Conservation (phyloP, 2,329 filamentous ascomycete species). For the Chrysosporium keratinophilum region DNA sequence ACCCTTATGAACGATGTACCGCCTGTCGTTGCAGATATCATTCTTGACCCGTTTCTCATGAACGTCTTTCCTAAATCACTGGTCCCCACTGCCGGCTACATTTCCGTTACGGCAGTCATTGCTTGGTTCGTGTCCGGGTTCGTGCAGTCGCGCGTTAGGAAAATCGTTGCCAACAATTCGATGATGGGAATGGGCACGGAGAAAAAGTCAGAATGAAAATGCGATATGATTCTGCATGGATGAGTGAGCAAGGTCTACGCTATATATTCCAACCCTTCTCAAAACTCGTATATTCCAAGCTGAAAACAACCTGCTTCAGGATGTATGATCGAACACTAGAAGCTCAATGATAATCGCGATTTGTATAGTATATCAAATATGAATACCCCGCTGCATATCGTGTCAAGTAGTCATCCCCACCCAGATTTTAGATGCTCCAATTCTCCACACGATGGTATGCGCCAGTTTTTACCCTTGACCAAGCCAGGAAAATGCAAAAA, state of each 20-base stretch:
- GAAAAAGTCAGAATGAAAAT: conserved; percentile 1
- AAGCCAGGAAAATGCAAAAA: not conserved
- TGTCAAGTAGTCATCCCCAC: not conserved
- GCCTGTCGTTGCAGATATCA: conserved; percentile 64
- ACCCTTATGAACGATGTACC: conserved; percentile 65
- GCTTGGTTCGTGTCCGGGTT: conserved; percentile 43
- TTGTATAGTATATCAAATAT: conserved; percentile 1
- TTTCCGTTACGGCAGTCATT: conserved; percentile 49
- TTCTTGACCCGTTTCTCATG: conserved; percentile 75
- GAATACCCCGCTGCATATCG: not conserved
- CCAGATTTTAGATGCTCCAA: conserved; percentile 7
- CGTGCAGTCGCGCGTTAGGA: conserved; percentile 26
- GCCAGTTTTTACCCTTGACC: conserved; percentile 1
- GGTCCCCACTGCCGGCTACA: conserved; percentile 58
- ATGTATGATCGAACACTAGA: not conserved
- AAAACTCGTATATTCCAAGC: not conserved
- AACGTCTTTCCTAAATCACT: conserved; percentile 74
- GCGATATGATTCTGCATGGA: not conserved
- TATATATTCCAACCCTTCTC: not conserved
- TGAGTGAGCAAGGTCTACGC: not conserved
- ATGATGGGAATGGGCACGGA: not conserved
- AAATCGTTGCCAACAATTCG: not conserved
- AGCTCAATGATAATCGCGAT: not conserved
- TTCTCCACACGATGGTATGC: conserved; percentile 1
- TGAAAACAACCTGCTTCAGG: not conserved